These are phyloP conservation scores for Pichia cabralensis DNA, from an alignment of 805 yeast species.

Conservation along the genomic window DNA sequence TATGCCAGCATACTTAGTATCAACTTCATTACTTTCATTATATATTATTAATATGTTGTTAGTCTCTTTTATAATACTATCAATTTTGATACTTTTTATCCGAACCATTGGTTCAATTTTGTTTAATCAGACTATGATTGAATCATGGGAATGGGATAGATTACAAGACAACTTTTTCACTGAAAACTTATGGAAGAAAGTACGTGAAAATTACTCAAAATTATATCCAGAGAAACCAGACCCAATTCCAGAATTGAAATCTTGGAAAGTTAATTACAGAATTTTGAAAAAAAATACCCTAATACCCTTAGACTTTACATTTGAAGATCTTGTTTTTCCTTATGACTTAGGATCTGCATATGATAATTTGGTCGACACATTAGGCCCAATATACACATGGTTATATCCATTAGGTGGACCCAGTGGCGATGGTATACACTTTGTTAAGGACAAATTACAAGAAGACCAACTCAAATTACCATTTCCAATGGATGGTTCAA, in stretches of 20 bases:
- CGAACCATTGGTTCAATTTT: constrained; percentile 51
- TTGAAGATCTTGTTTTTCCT: constrained; percentile 72
- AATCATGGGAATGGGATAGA: constrained; percentile 86
- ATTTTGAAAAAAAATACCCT: constrained; percentile 11
- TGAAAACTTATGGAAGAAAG: constrained; percentile 42
- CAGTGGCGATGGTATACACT: constrained; percentile 47
- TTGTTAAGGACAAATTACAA: constrained; percentile 43
- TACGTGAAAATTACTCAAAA: constrained; percentile 33
- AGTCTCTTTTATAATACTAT: constrained; percentile 47
- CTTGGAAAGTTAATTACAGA: constrained; percentile 32
- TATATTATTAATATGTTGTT: constrained; percentile 46
- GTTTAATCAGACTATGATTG: constrained; percentile 80
- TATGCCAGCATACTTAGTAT: constrained; percentile 47
- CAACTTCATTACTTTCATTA: constrained; percentile 41
- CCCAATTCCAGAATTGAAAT: constrained; percentile 33
- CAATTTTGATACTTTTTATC: constrained; percentile 48
- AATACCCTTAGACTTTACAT: constrained; percentile 31
- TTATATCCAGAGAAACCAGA: constrained; percentile 24
- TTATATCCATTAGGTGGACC: constrained; percentile 63
- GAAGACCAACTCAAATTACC: constrained; percentile 60
- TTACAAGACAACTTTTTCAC: constrained; percentile 54
- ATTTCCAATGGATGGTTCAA: constrained; percentile 87
- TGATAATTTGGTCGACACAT: constrained; percentile 38
- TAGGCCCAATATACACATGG: constrained; percentile 66
- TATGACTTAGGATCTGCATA: constrained; percentile 57